Evolutionary conservation across 495 filamentous ascomycete species (phyloP), one percentile per base, ranked within the genome.

Genomic region (Aspergillus baeticus): DNA sequence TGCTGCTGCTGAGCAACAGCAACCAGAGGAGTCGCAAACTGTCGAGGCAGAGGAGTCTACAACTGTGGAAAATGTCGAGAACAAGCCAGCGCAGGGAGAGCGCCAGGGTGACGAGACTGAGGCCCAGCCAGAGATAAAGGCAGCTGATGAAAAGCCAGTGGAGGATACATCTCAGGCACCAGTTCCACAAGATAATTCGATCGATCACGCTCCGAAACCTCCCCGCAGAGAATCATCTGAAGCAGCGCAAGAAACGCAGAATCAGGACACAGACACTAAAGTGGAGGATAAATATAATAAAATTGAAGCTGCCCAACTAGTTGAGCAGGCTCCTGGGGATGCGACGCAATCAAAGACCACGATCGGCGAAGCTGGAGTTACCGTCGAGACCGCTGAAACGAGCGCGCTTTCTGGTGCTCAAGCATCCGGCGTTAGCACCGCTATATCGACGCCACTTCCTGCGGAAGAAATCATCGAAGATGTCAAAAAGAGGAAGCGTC

Each of bases 401-500:
- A 38, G 34, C 8, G 54, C 52, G 10, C 56, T 46, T 5, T 42
- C 63, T 2, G 57, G 55, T 18, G 18, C 53, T 31, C 63, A 60
- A 7, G 44, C 63, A 18, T 68, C 72, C 0, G 71, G 64, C 22
- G 48, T 48, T 14, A 66, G 62, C 22, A 75, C 72, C 0, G 69
- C 38, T 33, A 21, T 72, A 17, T 71, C 73, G 1, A 73, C 72
- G 11, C 68, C 73, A 21, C 58, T 76, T 6, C 67, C 66, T 13
- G 20, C 60, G 1, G 70, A 75, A 54, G 74, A 73, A 36, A 45
- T 68, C 17, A 23, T 72, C 29, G 84, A 87, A 42, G 88, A 92
- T 58, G 69, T 69, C 17, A 82, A 81, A 52, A 91, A 89, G 69
- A 80, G 90, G 44, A 92, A 91, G 71, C 84, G 89, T 35, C 79